phyloP scores from a whole-genome alignment of 345 rosid genomes.

The Xanthoceras sorbifolium region DNA sequence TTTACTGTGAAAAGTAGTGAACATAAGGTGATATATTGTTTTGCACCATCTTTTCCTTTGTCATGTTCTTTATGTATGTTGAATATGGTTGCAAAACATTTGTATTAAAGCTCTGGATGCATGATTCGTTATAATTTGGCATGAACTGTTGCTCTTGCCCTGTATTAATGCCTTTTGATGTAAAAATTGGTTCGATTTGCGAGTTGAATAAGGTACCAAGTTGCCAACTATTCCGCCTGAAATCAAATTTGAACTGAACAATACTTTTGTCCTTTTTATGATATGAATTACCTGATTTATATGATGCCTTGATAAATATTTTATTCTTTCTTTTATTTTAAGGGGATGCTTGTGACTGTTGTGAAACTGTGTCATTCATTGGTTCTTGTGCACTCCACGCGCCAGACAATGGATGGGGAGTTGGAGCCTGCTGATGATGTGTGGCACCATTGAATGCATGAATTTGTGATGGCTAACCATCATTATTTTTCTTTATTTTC shows the following conservation, averaged over 20 bases:
- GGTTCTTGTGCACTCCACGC: no score
- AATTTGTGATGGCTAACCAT: background rate
- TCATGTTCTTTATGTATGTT: background rate
- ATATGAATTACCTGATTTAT: background rate
- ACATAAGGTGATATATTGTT: slow-evolving; percentile 69
- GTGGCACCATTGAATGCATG: background rate
- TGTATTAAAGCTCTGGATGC: no score
- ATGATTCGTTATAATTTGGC: background rate
- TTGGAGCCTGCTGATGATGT: background rate
- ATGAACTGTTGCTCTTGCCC: background rate
- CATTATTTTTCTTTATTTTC: background rate
- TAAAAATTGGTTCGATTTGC: background rate
- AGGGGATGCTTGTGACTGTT: background rate
- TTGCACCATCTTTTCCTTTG: background rate
- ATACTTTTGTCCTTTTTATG: background rate
- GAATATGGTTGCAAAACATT: background rate
- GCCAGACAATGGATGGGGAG: background rate
- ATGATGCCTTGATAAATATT: background rate
- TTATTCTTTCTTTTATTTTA: background rate
- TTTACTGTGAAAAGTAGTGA: slow-evolving; percentile 82
- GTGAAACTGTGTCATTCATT: background rate
- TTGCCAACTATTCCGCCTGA: background rate
- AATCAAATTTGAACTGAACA: background rate
- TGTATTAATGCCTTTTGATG: background rate
- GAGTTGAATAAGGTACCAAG: background rate